A percentile compares a stretch with the other conserved stretches of the same genome.
These are phyloP conservation scores for Mycena metata DNA, from an alignment of 768 basidiomycete species.

Conservation along the genomic window DNA sequence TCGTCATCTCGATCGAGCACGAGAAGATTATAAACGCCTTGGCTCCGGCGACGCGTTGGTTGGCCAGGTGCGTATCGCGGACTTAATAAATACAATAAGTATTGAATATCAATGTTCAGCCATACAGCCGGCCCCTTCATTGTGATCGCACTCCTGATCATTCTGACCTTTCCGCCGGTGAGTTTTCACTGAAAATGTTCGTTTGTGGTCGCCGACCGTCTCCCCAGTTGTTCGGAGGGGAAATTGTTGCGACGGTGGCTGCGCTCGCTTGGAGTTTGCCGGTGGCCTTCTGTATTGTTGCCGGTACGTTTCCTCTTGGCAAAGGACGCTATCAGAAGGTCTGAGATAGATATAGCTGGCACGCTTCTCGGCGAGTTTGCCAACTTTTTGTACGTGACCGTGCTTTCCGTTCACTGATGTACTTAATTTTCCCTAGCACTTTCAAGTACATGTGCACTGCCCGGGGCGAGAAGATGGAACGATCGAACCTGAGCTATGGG, in stretches of 20 bases:
- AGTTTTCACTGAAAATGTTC: neutral
- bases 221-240: slow-evolving; percentile 85
- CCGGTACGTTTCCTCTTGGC: slow-evolving; percentile 82
- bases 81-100: neutral
- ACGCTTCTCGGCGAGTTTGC: slow-evolving; percentile 1
- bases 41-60: neutral
- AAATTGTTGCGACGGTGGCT: slow-evolving; percentile 88
- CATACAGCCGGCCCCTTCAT: neutral
- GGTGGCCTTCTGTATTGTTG: slow-evolving; percentile 61
- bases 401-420: too few species aligned
- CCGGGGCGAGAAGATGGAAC: slow-evolving; percentile 80
- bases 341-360: neutral
- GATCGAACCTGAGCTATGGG: slow-evolving; percentile 69
- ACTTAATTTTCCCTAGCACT: neutral
- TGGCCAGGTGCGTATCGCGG: slow-evolving; percentile 1
- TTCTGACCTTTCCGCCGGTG: slow-evolving; percentile 7
- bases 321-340: slow-evolving; percentile 50
- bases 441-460: slow-evolving; percentile 71
- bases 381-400: slow-evolving; percentile 41
- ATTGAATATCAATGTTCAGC: neutral
- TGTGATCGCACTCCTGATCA: neutral
- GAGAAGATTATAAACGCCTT: slow-evolving; percentile 1
- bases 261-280: slow-evolving; percentile 72
- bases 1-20: neutral
- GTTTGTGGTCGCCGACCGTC: neutral